Percentiles rank a stretch among this genome's conserved stretches.
phyloP scores from a whole-genome alignment of 768 basidiomycete genomes.

The Naganishia onofrii region DNA sequence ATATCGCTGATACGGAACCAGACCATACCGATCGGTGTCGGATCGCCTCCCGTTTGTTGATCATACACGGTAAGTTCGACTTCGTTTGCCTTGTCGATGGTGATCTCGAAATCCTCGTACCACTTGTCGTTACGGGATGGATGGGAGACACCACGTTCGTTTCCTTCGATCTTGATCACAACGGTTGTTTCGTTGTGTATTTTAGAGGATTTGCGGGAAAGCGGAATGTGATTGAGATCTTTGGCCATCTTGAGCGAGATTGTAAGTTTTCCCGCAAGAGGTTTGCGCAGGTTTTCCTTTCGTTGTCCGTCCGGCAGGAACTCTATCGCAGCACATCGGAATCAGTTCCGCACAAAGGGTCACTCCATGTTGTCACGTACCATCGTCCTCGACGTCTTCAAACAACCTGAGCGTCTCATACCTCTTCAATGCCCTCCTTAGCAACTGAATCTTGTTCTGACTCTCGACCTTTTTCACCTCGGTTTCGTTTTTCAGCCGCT shows the following conservation, averaged over 20 bases:
- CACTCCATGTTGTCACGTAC: slow-evolving; percentile 52
- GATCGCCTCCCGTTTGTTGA: slow-evolving; percentile 73
- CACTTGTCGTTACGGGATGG: slow-evolving; percentile 91
- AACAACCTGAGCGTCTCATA: slow-evolving; percentile 95
- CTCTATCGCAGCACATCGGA: slow-evolving; percentile 48
- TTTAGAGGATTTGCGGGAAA: slow-evolving; percentile 76
- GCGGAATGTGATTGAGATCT: slow-evolving; percentile 90
- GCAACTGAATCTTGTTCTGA: slow-evolving; percentile 90
- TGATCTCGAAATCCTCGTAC: slow-evolving; percentile 96
- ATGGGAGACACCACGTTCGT: slow-evolving; percentile 84
- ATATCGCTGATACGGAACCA: slow-evolving; percentile 94
- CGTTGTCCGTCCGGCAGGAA: slow-evolving; percentile 74
- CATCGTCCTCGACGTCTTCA: slow-evolving; percentile 68
- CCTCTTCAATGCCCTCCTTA: slow-evolving; percentile 85
- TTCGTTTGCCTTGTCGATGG: slow-evolving; percentile 97
- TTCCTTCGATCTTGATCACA: slow-evolving; percentile 93
- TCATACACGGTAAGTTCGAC: slow-evolving; percentile 95
- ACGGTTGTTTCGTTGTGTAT: slow-evolving; percentile 79
- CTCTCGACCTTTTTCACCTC: slow-evolving; percentile 91
- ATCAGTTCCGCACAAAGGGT: not conserved
- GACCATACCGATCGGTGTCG: slow-evolving; percentile 85
- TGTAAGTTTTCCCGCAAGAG: slow-evolving; percentile 84
- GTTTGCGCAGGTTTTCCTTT: slow-evolving; percentile 92
- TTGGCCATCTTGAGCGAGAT: slow-evolving; percentile 84
- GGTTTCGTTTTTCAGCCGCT: slow-evolving; percentile 87